Conservation (phyloP, 169 alveolate genomes). For the Plasmodium malariae region DNA sequence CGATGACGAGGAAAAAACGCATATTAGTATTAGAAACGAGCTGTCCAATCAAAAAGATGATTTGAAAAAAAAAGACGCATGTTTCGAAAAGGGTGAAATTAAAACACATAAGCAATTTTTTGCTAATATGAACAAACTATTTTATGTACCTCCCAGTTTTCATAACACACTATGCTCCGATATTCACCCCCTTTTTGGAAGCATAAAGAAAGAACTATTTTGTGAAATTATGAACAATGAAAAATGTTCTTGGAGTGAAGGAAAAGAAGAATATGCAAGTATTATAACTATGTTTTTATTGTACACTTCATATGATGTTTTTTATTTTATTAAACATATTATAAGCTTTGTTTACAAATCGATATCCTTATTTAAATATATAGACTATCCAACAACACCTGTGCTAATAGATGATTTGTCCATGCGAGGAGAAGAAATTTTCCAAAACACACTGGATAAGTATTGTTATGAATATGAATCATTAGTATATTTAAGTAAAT, state of each 20-base stretch:
- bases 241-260: slow-evolving; percentile 33
- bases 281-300: slow-evolving; percentile 39
- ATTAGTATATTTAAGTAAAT: slow-evolving; percentile 31
- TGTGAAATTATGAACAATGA: slow-evolving; percentile 61
- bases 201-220: slow-evolving; percentile 52
- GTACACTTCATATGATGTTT: slow-evolving; percentile 19
- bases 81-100: neutral
- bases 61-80: neutral
- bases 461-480: slow-evolving; percentile 57
- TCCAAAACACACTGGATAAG: neutral
- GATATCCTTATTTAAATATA: slow-evolving; percentile 16
- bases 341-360: slow-evolving; percentile 46
- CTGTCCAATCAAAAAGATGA: neutral
- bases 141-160: slow-evolving; percentile 14
- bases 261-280: slow-evolving; percentile 35
- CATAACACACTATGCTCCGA: neutral
- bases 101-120: too few relatives aligned
- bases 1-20: neutral
- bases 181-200: slow-evolving; percentile 33
- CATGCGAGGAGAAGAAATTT: neutral
- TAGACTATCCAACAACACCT: slow-evolving; percentile 60
- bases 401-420: slow-evolving; percentile 18
- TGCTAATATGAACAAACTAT: slow-evolving; percentile 16
- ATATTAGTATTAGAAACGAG: neutral
- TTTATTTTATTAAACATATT: slow-evolving; percentile 42